Evolutionary conservation across 2,329 filamentous ascomycete genomes (phyloP), one percentile per base, ranked within the genome.

Genomic region (Xylariaceae sp.): DNA sequence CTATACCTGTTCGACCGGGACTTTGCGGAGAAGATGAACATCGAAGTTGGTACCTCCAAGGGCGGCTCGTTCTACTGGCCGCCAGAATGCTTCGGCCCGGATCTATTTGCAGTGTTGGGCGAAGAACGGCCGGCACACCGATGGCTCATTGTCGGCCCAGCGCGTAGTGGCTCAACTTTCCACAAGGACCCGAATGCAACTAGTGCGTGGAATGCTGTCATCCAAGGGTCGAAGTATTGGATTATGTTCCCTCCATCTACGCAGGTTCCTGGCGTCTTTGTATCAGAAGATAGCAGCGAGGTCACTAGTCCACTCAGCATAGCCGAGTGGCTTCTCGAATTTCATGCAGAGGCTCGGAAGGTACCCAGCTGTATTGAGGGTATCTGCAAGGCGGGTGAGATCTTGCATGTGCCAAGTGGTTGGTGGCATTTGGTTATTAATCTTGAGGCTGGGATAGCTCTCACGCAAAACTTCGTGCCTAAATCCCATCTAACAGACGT

Each of bases 401-500:
- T 97, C 13, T 74, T 97, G 43, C 91, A 97, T 68, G 93, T 97
- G 5, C 93, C 94, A 0, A 92, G 88, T 45, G 92, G 93, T 5
- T 97, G 93, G 93, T 97, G 94, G 86, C 93, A 97, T 77, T 77
- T 97, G 26, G 94, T 97, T 8, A 86, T 97, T 39, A 97, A 97
- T 67, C 76, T 96, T 1, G 88, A 92, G 63, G 81, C 84, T 10
- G 88, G 89, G 36, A 89, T 97, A 59, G 94, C 93, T 3, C 81
- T 97, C 60, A 97, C 93, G 6, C 93, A 97, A 70, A 97, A 97
- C 69, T 97, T 97, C 68, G 90, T 97, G 10, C 92, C 94, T 32
- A 76, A 77, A 57, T 85, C 84, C 3, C 88, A 93, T 64, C 73
- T 97, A 2, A 77, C 81, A 0, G 85, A 91, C 36, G 92, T 92